Conservation (phyloP, 2,329 filamentous ascomycete species). For the Aureobasidium lini region DNA sequence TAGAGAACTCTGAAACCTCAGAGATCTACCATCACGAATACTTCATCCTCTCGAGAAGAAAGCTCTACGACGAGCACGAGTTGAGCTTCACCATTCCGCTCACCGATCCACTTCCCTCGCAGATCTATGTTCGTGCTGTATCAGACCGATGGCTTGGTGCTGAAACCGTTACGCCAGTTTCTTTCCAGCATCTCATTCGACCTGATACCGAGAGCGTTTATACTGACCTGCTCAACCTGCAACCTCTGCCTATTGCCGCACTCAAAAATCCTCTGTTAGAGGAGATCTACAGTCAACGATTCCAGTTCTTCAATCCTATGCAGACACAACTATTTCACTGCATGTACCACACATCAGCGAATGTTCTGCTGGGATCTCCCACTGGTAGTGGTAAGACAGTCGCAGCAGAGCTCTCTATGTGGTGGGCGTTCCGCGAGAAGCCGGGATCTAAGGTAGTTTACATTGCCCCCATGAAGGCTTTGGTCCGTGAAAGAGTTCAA, state of each 20-base stretch:
- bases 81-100: conserved; percentile 96
- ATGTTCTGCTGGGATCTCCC: conserved; percentile 89
- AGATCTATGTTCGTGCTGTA: conserved; percentile 91
- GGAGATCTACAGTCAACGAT: conserved; percentile 79
- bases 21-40: conserved; percentile 98
- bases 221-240: conserved; percentile 84
- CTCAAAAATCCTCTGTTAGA: conserved; percentile 82
- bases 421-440: conserved; percentile 95
- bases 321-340: conserved; percentile 98
- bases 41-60: conserved; percentile 84
- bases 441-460: conserved; percentile 97
- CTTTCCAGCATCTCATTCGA: conserved; percentile 94
- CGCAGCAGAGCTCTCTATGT: conserved; percentile 94
- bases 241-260: conserved; percentile 79
- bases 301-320: conserved; percentile 98
- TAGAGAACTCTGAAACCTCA: conserved; percentile 94
- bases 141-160: conserved; percentile 96
- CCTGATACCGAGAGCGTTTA: conserved; percentile 97
- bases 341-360: conserved; percentile 83
- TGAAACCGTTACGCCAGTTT: conserved; percentile 89
- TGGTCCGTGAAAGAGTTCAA: conserved; percentile 91
- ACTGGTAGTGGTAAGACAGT: conserved; percentile 98
- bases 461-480: conserved; percentile 97
- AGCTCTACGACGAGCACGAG: conserved; percentile 93
- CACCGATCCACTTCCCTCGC: conserved; percentile 83